These are phyloP conservation scores for Coemansia sp. DNA, from an alignment of 192 early-diverging fungal species.

Conservation along the genomic window DNA sequence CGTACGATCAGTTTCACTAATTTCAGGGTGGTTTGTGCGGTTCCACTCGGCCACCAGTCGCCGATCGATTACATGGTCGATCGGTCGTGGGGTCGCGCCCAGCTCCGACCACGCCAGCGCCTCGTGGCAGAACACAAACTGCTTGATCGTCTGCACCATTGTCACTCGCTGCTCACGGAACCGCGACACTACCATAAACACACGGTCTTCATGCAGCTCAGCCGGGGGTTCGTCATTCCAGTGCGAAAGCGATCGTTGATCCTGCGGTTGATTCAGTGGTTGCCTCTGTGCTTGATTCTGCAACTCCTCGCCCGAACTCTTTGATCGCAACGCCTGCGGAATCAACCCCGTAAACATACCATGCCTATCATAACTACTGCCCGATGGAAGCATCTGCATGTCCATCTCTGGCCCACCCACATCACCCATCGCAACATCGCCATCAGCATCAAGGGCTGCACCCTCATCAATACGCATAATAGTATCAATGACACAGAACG, in stretches of 20 bases:
- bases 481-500: constrained; percentile 75
- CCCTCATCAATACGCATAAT: constrained; percentile 18
- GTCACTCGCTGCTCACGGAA: constrained; percentile 76
- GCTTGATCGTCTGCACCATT: constrained; percentile 80
- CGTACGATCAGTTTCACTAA: constrained; percentile 24
- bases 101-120: constrained; percentile 62
- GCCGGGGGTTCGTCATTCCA: constrained; percentile 31
- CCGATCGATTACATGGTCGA: constrained; percentile 43
- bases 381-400: not conserved
- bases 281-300: not conserved
- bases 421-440: constrained; percentile 22
- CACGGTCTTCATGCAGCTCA: constrained; percentile 57
- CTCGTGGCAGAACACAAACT: constrained; percentile 86
- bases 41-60: constrained; percentile 55
- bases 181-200: constrained; percentile 61
- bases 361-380: constrained; percentile 7
- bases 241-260: constrained; percentile 22
- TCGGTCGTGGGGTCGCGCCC: constrained; percentile 35
- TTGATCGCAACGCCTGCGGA: constrained; percentile 40
- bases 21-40: constrained; percentile 26
- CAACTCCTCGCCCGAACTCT: constrained; percentile 17
- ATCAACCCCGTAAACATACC: constrained; percentile 27
- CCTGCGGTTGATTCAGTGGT: constrained; percentile 12
- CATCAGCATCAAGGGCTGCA: constrained; percentile 16
- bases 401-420: not conserved